phyloP scores from a whole-genome alignment of 495 filamentous ascomycete genomes.

The Choiromyces venosus region DNA sequence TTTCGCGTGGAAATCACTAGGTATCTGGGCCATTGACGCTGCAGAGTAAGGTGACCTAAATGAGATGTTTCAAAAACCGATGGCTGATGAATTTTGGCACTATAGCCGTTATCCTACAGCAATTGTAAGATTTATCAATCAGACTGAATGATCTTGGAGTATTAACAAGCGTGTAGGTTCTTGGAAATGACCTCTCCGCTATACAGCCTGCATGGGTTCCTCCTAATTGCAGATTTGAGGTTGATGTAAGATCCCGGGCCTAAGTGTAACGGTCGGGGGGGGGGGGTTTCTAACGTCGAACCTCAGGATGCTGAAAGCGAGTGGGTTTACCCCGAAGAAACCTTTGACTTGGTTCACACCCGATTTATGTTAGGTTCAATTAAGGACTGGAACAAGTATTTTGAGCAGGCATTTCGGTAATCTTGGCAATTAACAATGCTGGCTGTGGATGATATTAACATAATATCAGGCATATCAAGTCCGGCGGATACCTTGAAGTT shows the following conservation, averaged over 20 bases:
- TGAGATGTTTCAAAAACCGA: not conserved
- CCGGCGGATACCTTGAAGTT: constrained; percentile 51
- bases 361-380: constrained; percentile 30
- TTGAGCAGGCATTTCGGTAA: not conserved
- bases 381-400: not conserved
- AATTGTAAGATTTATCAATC: not conserved
- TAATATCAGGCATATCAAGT: constrained; percentile 42
- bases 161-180: constrained; percentile 1
- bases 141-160: not conserved
- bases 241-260: constrained; percentile 3
- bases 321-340: constrained; percentile 49
- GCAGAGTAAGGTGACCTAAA: not conserved
- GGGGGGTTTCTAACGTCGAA: not conserved
- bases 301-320: constrained; percentile 48
- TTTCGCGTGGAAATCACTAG: not conserved
- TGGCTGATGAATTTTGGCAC: not conserved
- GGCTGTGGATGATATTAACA: not conserved
- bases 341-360: constrained; percentile 53
- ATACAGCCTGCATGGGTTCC: constrained; percentile 22
- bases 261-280: not conserved
- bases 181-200: constrained; percentile 12
- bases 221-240: constrained; percentile 16
- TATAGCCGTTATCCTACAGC: not conserved
- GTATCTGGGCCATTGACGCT: not conserved
- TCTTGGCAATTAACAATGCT: not conserved